Conservation (phyloP, 2,329 filamentous ascomycete species). For the Exophiala xenobiotica region DNA sequence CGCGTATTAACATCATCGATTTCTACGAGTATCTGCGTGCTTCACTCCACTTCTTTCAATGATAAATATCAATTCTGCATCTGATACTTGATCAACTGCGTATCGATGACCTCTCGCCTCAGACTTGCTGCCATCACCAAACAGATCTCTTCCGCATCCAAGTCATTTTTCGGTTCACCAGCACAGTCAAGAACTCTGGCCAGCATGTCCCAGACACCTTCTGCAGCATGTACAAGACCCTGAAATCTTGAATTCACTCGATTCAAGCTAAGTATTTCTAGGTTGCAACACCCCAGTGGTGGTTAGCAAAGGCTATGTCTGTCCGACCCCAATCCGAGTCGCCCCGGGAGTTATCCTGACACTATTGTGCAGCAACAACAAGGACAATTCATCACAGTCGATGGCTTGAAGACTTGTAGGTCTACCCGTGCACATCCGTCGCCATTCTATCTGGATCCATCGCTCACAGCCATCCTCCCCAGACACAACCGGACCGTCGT, state of each 20-base stretch:
- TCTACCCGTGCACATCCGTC: slow-evolving; percentile 6
- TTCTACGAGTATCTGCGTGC: not conserved
- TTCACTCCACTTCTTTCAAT: not conserved
- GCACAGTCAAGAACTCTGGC: slow-evolving; percentile 17
- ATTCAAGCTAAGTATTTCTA: too few relatives aligned
- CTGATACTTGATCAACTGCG: not conserved
- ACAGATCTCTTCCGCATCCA: slow-evolving; percentile 18
- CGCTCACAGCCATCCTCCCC: slow-evolving; percentile 3
- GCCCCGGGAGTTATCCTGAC: not conserved
- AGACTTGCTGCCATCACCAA: slow-evolving; percentile 20
- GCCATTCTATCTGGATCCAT: slow-evolving; percentile 7
- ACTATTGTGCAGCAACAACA: slow-evolving; percentile 38
- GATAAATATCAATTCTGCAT: not conserved
- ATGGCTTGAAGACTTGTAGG: slow-evolving; percentile 62
- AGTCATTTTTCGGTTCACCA: not conserved
- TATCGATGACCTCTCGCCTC: slow-evolving; percentile 19
- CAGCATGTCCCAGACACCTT: slow-evolving; percentile 25
- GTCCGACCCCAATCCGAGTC: not conserved
- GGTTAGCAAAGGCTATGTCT: slow-evolving; percentile 21
- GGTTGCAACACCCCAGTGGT: slow-evolving; percentile 26
- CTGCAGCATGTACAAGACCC: slow-evolving; percentile 14
- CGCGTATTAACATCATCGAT: not conserved
- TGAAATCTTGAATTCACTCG: not conserved
- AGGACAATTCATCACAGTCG: slow-evolving; percentile 58
- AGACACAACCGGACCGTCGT: slow-evolving; percentile 58